Evolutionary conservation across 441 rosid genomes (phyloP), one percentile per base, ranked within the genome.

Genomic region (Sinapis alba): DNA sequence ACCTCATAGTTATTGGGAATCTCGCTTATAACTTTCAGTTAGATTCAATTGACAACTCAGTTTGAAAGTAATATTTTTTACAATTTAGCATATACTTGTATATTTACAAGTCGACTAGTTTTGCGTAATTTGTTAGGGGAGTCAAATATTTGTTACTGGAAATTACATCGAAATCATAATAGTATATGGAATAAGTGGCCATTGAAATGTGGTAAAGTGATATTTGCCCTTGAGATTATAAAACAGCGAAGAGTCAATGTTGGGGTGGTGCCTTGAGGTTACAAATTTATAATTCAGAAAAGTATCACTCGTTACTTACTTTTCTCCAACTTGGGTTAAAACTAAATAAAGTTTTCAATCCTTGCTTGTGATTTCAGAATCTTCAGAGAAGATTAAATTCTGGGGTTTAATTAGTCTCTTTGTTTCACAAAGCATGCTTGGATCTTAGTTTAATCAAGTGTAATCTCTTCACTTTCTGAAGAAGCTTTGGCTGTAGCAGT

Each of bases 211-310:
- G 74, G 53, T 61, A 78, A 60, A 72, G 72, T 71, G 56, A 59
- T 43, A 45, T 34, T 19, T 77, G 47, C 36, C 38, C 68, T 77
- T 65, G 76, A 58, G 57, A 71, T 12, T 23, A 34, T 24, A 66
- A 50, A 54, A 65, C 11, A 66, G 16, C 51, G 45, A 15, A 71
- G 77, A 59, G 72, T 77, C 77, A 77, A 60, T 71, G 68, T 60
- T 66, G 50, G 77, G 77, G 57, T 72, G 63, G 65, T 66, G 53
- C 73, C 77, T 77, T 66, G 80, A 77, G 77, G 63, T 65, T 65
- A 66, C 50, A 65, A 50, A 26, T 59, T 71, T 64, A 70, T 21
- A 63, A 45, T 47, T 58, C 62, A 41, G 13, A 41, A n/a, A n/a
- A n/a, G n/a, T n/a, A n/a, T n/a, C n/a, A n/a, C n/a, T n/a, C n/a